Evolutionary conservation across 768 basidiomycete genomes (phyloP).

Genomic region (Pleurotus salmoneostramineus): DNA sequence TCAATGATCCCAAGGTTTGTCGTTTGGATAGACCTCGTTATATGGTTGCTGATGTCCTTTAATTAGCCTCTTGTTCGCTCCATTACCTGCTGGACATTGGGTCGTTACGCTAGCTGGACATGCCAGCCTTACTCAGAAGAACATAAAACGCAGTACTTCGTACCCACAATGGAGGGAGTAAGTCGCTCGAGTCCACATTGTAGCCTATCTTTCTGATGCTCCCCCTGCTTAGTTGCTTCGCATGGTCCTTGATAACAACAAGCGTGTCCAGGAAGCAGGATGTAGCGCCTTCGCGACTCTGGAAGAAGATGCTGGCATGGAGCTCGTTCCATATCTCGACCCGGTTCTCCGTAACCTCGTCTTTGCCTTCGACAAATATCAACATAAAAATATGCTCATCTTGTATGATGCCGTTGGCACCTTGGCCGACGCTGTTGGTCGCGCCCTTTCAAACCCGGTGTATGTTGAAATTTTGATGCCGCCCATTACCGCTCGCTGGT

Average conservation of each 20-base stretch:
- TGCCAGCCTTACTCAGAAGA: slow-evolving; percentile 82
- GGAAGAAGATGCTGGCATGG: slow-evolving; percentile 92
- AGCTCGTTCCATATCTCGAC: slow-evolving; percentile 90
- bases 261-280: slow-evolving; percentile 98
- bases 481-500: slow-evolving; percentile 85
- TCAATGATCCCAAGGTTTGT: slow-evolving; percentile 87
- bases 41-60: slow-evolving; percentile 9
- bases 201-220: background rate
- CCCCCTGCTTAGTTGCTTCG: slow-evolving; percentile 70
- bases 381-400: slow-evolving; percentile 99
- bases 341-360: slow-evolving; percentile 94
- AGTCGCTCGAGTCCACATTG: slow-evolving; percentile 11
- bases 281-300: slow-evolving; percentile 98
- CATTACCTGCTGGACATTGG: slow-evolving; percentile 99
- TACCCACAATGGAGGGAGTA: slow-evolving; percentile 98
- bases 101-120: slow-evolving; percentile 97
- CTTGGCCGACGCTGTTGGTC: slow-evolving; percentile 92
- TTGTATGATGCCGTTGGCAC: slow-evolving; percentile 99
- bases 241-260: slow-evolving; percentile 98
- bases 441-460: slow-evolving; percentile 77
- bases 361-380: slow-evolving; percentile 95
- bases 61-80: slow-evolving; percentile 90
- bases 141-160: slow-evolving; percentile 87
- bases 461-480: slow-evolving; percentile 98
- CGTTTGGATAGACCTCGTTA: slow-evolving; percentile 6